These are phyloP conservation scores for maize (Zea mays) DNA, from an alignment of 176 grass and related monocot species.

Conservation along the genomic window DNA sequence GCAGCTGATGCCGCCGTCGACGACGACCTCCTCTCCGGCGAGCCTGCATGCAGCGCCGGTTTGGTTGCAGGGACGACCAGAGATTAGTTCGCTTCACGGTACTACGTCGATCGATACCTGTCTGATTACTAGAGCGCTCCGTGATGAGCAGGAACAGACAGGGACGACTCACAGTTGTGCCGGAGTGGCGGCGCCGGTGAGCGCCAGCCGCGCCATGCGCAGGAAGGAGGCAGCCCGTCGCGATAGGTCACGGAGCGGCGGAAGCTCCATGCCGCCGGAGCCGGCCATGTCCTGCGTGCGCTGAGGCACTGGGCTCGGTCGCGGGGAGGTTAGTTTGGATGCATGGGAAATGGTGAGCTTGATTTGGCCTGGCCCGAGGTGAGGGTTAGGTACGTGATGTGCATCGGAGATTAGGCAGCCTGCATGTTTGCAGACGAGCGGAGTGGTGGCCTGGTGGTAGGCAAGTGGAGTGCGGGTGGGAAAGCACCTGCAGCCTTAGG, in stretches of 20 bases:
- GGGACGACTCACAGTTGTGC: constrained; percentile 40
- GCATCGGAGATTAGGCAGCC: neutral
- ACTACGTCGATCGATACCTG: neutral
- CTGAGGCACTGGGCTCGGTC: neutral
- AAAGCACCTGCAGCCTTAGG: constrained; percentile 25
- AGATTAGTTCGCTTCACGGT: neutral
- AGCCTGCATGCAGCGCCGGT: constrained; percentile 12
- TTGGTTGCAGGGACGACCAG: neutral
- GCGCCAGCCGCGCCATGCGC: constrained; percentile 46
- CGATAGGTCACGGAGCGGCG: constrained; percentile 21
- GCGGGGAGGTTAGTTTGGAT: neutral
- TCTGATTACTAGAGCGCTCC: neutral
- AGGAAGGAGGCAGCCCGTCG: constrained; percentile 48
- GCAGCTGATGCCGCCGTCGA: constrained; percentile 12
- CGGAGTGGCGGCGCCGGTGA: constrained; percentile 42
- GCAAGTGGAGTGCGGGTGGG: constrained; percentile 35
- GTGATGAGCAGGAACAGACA: neutral
- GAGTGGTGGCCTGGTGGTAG: constrained; percentile 9
- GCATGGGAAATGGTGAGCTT: neutral
- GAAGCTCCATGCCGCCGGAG: neutral
- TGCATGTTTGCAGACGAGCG: neutral
- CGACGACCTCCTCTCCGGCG: constrained; percentile 26
- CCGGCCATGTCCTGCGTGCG: constrained; percentile 4
- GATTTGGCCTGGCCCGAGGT: neutral
- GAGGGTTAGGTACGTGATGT: neutral